phyloP scores from a whole-genome alignment of 345 rosid genomes.

The Aurinia saxatilis region DNA sequence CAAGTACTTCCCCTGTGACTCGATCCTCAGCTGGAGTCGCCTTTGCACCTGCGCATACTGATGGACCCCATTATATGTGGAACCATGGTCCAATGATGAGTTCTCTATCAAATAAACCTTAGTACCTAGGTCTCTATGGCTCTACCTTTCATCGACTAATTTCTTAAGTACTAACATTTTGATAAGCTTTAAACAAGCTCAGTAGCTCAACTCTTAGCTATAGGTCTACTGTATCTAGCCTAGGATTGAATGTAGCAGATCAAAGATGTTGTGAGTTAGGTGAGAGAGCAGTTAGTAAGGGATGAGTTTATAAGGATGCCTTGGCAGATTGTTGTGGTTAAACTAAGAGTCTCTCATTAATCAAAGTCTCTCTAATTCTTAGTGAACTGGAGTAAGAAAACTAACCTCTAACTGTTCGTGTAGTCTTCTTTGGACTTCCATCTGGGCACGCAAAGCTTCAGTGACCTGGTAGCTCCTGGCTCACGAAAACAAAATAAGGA shows the following conservation, averaged over 20 bases:
- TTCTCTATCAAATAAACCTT: neutral
- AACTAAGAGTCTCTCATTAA: no score
- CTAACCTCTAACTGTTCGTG: constrained; percentile 95
- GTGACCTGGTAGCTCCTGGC: constrained; percentile 78
- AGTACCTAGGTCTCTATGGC: neutral
- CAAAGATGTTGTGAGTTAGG: neutral
- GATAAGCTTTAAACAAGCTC: neutral
- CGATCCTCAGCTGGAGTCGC: constrained; percentile 75
- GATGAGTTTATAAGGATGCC: neutral
- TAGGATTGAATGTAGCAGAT: neutral
- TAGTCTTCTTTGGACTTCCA: constrained; percentile 95
- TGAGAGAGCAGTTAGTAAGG: neutral
- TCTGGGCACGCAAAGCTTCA: constrained; percentile 89
- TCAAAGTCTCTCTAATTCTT: neutral
- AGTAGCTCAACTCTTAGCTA: neutral
- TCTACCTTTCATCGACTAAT: neutral
- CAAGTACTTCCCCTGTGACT: constrained; percentile 83
- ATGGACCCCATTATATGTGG: neutral
- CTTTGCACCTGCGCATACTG: constrained; percentile 63
- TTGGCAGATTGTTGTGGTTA: no score
- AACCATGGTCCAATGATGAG: neutral
- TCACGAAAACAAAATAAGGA: constrained; percentile 12
- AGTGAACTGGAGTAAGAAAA: neutral
- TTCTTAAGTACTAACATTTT: neutral
- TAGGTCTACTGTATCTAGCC: neutral